These are phyloP conservation scores for Pseudocohnilembus persalinus DNA, from an alignment of 169 alveolate genomes.

Conservation along the genomic window DNA sequence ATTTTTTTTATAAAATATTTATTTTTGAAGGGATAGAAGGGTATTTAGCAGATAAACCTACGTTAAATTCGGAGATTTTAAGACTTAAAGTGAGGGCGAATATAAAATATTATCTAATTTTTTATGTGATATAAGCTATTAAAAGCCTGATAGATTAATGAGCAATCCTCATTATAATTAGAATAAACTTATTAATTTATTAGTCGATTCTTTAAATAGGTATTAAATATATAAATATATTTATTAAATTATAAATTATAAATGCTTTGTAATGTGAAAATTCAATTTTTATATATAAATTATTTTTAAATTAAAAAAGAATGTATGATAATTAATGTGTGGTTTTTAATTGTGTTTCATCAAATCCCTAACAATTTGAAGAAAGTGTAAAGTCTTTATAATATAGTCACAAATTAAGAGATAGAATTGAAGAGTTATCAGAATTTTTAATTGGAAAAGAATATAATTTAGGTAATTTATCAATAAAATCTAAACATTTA, in stretches of 20 bases:
- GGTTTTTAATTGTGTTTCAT: neutral
- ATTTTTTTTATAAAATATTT: too few relatives aligned
- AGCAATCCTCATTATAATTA: neutral
- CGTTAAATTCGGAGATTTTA: neutral
- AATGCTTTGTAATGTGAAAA: too few relatives aligned
- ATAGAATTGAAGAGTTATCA: neutral
- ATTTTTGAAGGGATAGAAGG: neutral
- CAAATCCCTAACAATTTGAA: neutral
- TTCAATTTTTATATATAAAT: too few relatives aligned
- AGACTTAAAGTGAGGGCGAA: neutral
- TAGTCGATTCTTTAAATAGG: neutral
- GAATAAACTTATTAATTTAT: too few relatives aligned
- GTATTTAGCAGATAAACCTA: neutral
- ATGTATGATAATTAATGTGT: neutral
- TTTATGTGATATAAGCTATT: neutral
- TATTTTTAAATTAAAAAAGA: neutral
- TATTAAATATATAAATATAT: too few relatives aligned
- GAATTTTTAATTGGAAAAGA: too few relatives aligned
- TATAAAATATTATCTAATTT: neutral
- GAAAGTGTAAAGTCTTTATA: neutral
- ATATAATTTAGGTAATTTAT: too few relatives aligned
- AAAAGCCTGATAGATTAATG: neutral
- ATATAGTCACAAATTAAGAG: neutral
- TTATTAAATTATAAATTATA: too few relatives aligned
- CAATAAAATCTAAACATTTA: too few relatives aligned